These are phyloP conservation scores for Leonotis leonurus DNA, from an alignment of 257 asterid species.

Conservation along the genomic window DNA sequence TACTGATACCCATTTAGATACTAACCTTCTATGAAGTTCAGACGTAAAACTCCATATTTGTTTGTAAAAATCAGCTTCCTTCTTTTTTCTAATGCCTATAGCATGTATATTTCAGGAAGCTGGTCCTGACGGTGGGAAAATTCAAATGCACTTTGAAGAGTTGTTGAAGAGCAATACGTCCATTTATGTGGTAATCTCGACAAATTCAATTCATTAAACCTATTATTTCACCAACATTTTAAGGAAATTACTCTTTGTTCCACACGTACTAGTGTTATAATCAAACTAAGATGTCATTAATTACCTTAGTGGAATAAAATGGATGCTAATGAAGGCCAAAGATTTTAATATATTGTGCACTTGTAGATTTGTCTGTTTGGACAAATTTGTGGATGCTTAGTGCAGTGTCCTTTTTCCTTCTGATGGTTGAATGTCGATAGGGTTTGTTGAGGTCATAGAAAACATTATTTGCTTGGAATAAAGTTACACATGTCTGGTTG, in stretches of 20 bases:
- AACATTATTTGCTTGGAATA: not conserved
- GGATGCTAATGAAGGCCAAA: not conserved
- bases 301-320: not conserved
- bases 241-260: not conserved
- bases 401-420: not conserved
- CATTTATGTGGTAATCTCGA: conserved; percentile 64
- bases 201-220: conserved; percentile 7
- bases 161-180: conserved; percentile 76
- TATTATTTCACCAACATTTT: not conserved
- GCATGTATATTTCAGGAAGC: conserved; percentile 67
- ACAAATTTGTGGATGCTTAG: not conserved
- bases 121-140: conserved; percentile 91
- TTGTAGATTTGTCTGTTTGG: conserved; percentile 1
- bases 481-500: not conserved
- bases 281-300: not conserved
- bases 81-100: conserved; percentile 8
- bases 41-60: not conserved
- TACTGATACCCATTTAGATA: not conserved
- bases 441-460: not conserved
- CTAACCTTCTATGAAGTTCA: not conserved
- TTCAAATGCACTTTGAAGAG: conserved; percentile 87
- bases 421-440: not conserved
- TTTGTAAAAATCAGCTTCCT: not conserved
- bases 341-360: conserved; percentile 3
- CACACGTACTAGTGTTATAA: not conserved